phyloP scores from a whole-genome alignment of 2,329 filamentous ascomycete species.

The Lasiodiplodia gonubiensis region DNA sequence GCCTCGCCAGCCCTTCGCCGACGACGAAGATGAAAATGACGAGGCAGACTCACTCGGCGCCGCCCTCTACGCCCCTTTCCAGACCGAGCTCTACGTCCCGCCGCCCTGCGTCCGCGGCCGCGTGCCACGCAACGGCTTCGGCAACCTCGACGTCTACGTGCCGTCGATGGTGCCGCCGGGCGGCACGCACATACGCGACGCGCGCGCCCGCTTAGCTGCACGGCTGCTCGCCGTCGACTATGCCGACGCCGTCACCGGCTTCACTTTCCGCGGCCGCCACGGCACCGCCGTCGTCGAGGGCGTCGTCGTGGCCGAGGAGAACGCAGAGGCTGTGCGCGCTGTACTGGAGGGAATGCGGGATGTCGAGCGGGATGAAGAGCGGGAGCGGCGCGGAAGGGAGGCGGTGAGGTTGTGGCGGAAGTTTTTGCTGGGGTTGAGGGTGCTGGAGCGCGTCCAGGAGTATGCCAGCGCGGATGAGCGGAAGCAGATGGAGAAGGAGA shows the following conservation, averaged over 20 bases:
- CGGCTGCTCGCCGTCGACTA: conserved; percentile 80
- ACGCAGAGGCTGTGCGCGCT: conserved; percentile 72
- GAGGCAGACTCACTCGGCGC: conserved; percentile 49
- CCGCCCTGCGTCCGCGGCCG: conserved; percentile 76
- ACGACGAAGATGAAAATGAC: conserved; percentile 42
- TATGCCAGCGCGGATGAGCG: conserved; percentile 45
- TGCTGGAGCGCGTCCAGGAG: conserved; percentile 73
- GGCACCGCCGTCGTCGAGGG: conserved; percentile 85
- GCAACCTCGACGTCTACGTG: conserved; percentile 68
- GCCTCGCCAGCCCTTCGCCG: conserved; percentile 29
- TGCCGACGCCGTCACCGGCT: conserved; percentile 87
- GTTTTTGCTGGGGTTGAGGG: conserved; percentile 66
- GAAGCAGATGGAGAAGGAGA: conserved; percentile 14
- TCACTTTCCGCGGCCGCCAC: conserved; percentile 82
- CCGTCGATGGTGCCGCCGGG: conserved; percentile 68
- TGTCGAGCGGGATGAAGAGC: conserved; percentile 67
- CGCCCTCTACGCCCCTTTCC: conserved; percentile 64
- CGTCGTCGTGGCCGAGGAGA: conserved; percentile 74
- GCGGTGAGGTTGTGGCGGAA: conserved; percentile 64
- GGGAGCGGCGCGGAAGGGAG: conserved; percentile 58
- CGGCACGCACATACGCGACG: conserved; percentile 62
- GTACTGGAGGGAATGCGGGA: conserved; percentile 72
- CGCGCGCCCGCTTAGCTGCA: conserved; percentile 72
- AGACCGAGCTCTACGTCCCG: conserved; percentile 74
- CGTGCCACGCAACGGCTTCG: conserved; percentile 68